These are phyloP conservation scores for Triadica sebifera DNA, from an alignment of 345 rosid genomes.

Conservation along the genomic window DNA sequence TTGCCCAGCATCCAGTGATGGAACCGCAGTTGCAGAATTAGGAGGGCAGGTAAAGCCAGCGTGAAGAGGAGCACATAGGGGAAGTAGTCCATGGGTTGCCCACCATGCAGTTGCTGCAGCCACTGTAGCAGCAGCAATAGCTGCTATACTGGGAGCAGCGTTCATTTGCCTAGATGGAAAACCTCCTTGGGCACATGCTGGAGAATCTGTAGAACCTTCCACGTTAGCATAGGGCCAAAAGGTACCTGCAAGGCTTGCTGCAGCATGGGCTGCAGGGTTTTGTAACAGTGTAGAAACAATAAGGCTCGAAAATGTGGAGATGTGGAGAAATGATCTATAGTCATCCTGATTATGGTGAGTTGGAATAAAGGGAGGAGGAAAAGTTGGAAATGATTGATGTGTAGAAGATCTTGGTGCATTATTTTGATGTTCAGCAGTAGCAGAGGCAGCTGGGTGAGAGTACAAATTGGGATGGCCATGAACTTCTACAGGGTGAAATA, in stretches of 20 bases:
- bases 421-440: conserved; percentile 46
- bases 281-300: conserved; percentile 68
- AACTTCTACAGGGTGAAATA: conserved; percentile 45
- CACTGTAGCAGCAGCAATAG: conserved; percentile 83
- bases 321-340: conserved; percentile 63
- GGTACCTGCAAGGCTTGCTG: conserved; percentile 77
- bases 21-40: conserved; percentile 40
- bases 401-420: conserved; percentile 36
- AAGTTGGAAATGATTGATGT: conserved; percentile 45
- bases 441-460: conserved; percentile 52
- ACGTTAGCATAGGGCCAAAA: conserved; percentile 67
- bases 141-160: conserved; percentile 60
- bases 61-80: conserved; percentile 66
- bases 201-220: conserved; percentile 52
- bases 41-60: conserved; percentile 53
- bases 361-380: conserved; percentile 49
- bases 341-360: conserved; percentile 56
- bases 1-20: conserved; percentile 39
- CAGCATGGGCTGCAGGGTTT: conserved; percentile 81
- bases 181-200: conserved; percentile 39
- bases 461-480: conserved; percentile 41
- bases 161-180: conserved; percentile 42
- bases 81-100: conserved; percentile 89
- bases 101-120: conserved; percentile 99
- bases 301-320: conserved; percentile 70